Percentiles rank a stretch among this genome's conserved stretches.
phyloP scores from a whole-genome alignment of 176 grass and related monocot genomes.

The Saccharum officinarum region DNA sequence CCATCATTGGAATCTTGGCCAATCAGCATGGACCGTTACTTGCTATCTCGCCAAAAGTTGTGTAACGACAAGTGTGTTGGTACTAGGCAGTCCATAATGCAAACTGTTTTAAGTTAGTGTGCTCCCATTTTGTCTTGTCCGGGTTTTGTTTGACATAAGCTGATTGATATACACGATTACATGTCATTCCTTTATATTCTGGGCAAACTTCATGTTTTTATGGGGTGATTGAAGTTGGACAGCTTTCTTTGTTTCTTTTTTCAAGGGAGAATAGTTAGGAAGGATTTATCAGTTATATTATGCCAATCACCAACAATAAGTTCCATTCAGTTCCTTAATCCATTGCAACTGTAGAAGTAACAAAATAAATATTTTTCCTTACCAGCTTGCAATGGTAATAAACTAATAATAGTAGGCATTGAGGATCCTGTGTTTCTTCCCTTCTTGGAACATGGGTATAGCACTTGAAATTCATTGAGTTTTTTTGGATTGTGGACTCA shows the following conservation, averaged over 20 bases:
- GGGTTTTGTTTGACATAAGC: not conserved
- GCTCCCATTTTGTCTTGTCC: not conserved
- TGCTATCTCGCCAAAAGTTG: not conserved
- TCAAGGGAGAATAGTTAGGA: not conserved
- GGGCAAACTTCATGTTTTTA: conserved; percentile 9
- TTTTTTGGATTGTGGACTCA: not conserved
- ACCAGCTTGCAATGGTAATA: not conserved
- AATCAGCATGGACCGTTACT: not conserved
- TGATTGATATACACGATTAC: not conserved
- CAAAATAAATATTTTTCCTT: not conserved
- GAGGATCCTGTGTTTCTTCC: not conserved
- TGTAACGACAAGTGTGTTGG: not conserved
- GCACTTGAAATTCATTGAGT: not conserved
- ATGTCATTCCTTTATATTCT: conserved; percentile 6
- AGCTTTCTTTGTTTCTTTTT: not conserved
- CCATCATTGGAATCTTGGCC: not conserved
- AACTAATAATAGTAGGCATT: not conserved
- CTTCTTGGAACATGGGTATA: not conserved
- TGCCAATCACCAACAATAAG: not conserved
- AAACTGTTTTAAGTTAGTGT: not conserved
- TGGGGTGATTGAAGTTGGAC: not conserved
- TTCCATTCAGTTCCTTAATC: not conserved
- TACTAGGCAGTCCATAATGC: not conserved
- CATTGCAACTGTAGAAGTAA: not conserved
- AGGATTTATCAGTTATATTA: not conserved